Evolutionary conservation across 306 rosid species (phyloP).

Genomic region (Luffa aegyptiaca): DNA sequence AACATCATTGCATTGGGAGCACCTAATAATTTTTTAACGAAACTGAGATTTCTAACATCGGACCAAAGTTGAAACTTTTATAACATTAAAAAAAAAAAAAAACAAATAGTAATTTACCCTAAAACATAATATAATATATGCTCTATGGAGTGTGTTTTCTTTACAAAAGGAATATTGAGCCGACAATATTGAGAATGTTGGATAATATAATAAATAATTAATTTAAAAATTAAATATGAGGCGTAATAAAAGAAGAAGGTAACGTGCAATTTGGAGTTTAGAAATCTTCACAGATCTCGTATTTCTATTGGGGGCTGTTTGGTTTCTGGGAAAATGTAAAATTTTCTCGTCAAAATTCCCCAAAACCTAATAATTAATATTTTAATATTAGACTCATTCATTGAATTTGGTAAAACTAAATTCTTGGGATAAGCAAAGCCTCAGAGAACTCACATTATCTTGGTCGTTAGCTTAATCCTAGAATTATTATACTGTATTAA

Average conservation of each 20-base stretch:
- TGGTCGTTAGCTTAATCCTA: background rate
- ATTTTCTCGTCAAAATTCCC: background rate
- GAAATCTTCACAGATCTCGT: background rate
- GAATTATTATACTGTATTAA: background rate
- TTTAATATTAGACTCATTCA: background rate
- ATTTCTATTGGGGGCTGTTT: background rate
- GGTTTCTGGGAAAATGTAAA: background rate
- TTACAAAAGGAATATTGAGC: background rate
- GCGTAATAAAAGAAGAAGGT: background rate
- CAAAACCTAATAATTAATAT: background rate
- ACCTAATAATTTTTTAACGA: too few relatives aligned
- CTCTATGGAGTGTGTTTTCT: too few relatives aligned
- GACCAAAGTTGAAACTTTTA: too few relatives aligned
- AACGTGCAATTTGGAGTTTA: slow-evolving; percentile 1
- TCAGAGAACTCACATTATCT: background rate
- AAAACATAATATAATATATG: background rate
- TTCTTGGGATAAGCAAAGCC: background rate
- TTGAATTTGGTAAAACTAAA: background rate
- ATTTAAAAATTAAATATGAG: background rate
- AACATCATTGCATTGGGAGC: too few relatives aligned
- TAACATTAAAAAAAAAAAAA: too few relatives aligned
- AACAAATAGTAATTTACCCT: background rate
- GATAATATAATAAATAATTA: background rate
- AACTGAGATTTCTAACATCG: too few relatives aligned
- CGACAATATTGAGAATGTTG: slow-evolving; percentile 6